Evolutionary conservation across 2,329 filamentous ascomycete species (phyloP), one percentile per base, ranked within the genome.

Genomic region (Colletotrichum gigasporum): DNA sequence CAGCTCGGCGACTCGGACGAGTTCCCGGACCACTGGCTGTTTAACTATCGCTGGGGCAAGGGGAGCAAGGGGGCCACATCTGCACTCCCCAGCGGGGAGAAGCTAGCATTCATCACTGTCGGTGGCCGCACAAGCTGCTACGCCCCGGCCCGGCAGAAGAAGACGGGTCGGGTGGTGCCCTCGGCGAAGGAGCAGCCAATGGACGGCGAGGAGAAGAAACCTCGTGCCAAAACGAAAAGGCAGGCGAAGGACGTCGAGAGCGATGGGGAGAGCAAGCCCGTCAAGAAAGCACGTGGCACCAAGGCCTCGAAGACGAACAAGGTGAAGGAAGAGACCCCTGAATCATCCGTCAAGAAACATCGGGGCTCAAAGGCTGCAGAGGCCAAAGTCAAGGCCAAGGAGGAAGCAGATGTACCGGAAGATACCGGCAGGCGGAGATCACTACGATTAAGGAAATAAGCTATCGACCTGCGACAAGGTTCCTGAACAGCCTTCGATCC

Each of bases 41-140:
- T 97, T 82, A 90, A 91, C 67, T 85, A 96, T 74, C 87, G 94
- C 24, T 98, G 96, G 96, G 88, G 90, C 11, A 97, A 97, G 73
- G 92, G 92, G 18, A 93, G 93, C 73, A 96, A 95, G 73, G 86
- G 85, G 28, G 83, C 87, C 1, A 78, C 84, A 1, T 87, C 85
- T 4, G 85, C 84, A 50, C 78, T 98, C 26, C 95, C 95, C 0
- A 96, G 88, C 68, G 96, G 96, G 0, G 90, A 94, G 67, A 94
- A 91, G 76, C 90, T 98, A 45, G 88, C 89, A 0, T 96, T 95
- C 72, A 78, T 98, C 50, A 97, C 91, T 0, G 95, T 98, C 0
- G 95, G 95, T 0, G 94, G 95, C 2, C 84, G 96, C 45, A 98
- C 96, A 3, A 97, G 93, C 72, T 97, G 94, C 48, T 91, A 95